Evolutionary conservation across 208 protist genomes (phyloP).

Genomic region (Crithidia expoeki): DNA sequence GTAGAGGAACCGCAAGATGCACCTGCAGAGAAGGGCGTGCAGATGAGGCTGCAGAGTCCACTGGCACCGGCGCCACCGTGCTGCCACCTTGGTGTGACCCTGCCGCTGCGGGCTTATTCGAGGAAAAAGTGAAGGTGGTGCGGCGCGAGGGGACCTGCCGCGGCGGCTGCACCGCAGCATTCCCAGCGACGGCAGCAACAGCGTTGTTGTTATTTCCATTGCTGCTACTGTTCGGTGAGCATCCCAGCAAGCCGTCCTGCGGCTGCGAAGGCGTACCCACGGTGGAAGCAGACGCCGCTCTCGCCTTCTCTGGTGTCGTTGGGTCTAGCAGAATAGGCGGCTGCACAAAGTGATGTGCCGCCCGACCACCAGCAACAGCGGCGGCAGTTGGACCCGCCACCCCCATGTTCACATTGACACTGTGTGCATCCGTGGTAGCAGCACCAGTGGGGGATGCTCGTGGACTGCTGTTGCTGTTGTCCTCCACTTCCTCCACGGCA

Average conservation of each 20-base stretch:
- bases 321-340: slow-evolving; percentile 29
- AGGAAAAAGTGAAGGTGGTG: slow-evolving; percentile 43
- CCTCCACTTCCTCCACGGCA: slow-evolving; percentile 22
- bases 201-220: neutral
- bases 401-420: neutral
- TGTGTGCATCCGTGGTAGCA: neutral
- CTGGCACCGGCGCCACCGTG: neutral
- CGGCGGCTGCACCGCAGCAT: neutral
- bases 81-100: neutral
- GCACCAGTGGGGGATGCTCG: neutral
- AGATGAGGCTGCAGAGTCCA: neutral
- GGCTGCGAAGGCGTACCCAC: slow-evolving; percentile 23
- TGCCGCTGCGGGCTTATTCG: neutral
- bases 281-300: slow-evolving; percentile 8
- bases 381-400: neutral
- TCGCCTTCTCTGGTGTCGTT: slow-evolving; percentile 46
- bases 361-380: neutral
- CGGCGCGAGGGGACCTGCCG: slow-evolving; percentile 20
- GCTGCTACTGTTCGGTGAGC: neutral
- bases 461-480: slow-evolving; percentile 14
- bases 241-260: neutral
- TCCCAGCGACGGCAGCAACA: neutral
- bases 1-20: neutral
- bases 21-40: slow-evolving; percentile 12
- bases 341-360: slow-evolving; percentile 21